A percentile compares a stretch with the other conserved stretches of the same genome.
These are phyloP conservation scores for Colletotrichum limetticola DNA, from an alignment of 2,329 filamentous ascomycete genomes.

Conservation along the genomic window DNA sequence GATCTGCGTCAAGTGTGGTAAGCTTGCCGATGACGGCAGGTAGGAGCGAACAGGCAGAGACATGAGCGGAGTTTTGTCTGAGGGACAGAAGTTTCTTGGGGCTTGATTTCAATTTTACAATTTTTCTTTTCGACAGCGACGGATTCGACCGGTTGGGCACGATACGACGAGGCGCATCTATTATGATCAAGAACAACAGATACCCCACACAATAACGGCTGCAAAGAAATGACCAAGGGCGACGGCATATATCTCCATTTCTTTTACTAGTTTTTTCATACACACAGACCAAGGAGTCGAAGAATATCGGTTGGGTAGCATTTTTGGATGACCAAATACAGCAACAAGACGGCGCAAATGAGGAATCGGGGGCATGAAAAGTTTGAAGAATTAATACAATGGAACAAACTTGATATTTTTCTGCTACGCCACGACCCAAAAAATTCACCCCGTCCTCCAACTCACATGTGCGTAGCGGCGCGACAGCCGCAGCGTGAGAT, in stretches of 20 bases:
- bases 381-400: not conserved
- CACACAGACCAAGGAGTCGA: not conserved
- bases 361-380: not conserved
- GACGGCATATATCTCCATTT: not conserved
- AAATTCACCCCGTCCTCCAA: not conserved
- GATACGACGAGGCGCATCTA: conserved; percentile 21
- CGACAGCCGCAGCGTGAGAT: not conserved
- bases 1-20: conserved; percentile 69
- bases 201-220: conserved; percentile 18
- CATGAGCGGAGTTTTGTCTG: not conserved
- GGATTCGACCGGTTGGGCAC: conserved; percentile 23
- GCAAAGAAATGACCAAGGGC: conserved; percentile 1
- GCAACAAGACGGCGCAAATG: not conserved
- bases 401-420: not conserved
- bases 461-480: not conserved
- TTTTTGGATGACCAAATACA: not conserved
- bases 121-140: conserved; percentile 12
- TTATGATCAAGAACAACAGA: conserved; percentile 30
- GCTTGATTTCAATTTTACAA: not conserved
- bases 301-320: not conserved
- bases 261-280: not conserved
- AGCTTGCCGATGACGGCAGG: conserved; percentile 36
- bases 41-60: not conserved
- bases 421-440: not conserved
- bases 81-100: not conserved